phyloP scores from a whole-genome alignment of 345 rosid species.

The Gynandropsis gynandra region DNA sequence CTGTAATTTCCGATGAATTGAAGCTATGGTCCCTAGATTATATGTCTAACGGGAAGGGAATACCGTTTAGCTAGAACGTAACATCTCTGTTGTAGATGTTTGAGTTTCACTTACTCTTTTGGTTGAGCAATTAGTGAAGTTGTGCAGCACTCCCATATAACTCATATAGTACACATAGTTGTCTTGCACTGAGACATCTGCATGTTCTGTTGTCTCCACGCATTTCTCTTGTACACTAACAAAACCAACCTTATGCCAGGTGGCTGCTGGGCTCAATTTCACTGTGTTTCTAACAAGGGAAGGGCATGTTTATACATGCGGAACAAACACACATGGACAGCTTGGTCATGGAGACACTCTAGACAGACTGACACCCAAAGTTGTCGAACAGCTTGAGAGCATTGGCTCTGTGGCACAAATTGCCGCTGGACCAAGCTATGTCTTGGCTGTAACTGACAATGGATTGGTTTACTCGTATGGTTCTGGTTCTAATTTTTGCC shows the following conservation, averaged over 20 bases:
- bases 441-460: slow-evolving; percentile 51
- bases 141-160: neutral
- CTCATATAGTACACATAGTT: neutral
- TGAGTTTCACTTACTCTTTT: too few relatives aligned
- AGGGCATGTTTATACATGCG: slow-evolving; percentile 75
- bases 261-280: slow-evolving; percentile 84
- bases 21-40: too few relatives aligned
- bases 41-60: too few relatives aligned
- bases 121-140: too few relatives aligned
- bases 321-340: slow-evolving; percentile 76
- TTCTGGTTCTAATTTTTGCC: slow-evolving; percentile 83
- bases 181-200: slow-evolving; percentile 1
- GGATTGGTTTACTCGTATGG: slow-evolving; percentile 86
- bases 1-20: too few relatives aligned
- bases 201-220: too few relatives aligned
- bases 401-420: slow-evolving; percentile 69
- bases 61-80: too few relatives aligned
- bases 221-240: neutral
- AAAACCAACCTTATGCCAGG: slow-evolving; percentile 44
- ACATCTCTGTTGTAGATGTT: too few relatives aligned
- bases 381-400: slow-evolving; percentile 42
- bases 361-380: slow-evolving; percentile 72
- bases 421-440: slow-evolving; percentile 89
- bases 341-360: slow-evolving; percentile 87
- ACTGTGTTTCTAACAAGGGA: slow-evolving; percentile 76